Evolutionary conservation across 345 rosid species (phyloP).

Genomic region (Pistacia atlantica): DNA sequence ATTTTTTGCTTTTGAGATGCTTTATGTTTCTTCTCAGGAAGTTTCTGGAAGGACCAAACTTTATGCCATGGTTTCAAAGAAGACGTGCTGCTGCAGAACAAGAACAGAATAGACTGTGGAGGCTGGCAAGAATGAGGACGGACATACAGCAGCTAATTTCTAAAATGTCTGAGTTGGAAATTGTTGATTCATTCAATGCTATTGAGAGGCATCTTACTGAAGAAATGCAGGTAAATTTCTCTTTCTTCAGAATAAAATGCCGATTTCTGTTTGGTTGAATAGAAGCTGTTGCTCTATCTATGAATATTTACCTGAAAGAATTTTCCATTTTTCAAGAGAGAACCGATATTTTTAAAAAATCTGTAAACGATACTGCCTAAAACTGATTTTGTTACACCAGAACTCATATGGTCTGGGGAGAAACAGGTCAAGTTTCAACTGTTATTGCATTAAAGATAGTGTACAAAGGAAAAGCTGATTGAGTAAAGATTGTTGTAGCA

Average conservation of each 20-base stretch:
- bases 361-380: neutral
- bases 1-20: conserved; percentile 18
- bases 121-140: conserved; percentile 79
- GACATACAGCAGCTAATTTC: conserved; percentile 64
- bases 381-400: conserved; percentile 4
- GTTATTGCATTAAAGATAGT: neutral
- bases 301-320: neutral
- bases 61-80: conserved; percentile 93
- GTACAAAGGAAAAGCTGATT: no score
- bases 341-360: neutral
- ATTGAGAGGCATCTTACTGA: conserved; percentile 74
- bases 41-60: conserved; percentile 88
- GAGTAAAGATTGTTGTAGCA: no score
- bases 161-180: conserved; percentile 84
- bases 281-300: neutral
- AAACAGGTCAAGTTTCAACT: neutral
- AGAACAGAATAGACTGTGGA: conserved; percentile 89
- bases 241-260: conserved; percentile 13
- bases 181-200: conserved; percentile 86
- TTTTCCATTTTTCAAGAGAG: neutral
- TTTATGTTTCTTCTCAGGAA: conserved; percentile 56
- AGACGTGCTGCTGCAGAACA: conserved; percentile 76
- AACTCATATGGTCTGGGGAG: neutral
- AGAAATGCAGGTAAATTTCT: conserved; percentile 64
- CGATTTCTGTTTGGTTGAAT: neutral